Conservation (phyloP, 805 yeast genomes). For the Jamesozyma rosinii region DNA sequence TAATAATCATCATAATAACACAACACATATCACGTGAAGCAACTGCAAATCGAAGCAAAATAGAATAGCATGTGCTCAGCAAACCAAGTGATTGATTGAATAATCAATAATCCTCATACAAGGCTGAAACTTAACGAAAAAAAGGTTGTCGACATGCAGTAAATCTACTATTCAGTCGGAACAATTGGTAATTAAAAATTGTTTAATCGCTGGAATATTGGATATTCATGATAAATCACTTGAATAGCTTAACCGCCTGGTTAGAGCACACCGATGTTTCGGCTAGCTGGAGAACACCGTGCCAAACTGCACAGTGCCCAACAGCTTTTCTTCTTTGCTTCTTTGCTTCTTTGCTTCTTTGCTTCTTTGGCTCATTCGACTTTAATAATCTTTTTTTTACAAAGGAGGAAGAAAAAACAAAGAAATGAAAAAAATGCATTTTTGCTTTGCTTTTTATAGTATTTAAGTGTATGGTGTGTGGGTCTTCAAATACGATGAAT, state of each 20-base stretch:
- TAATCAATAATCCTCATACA: conserved; percentile 30
- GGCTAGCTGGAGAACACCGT: no score
- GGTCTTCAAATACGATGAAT: background rate
- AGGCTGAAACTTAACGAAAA: conserved; percentile 43
- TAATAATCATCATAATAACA: conserved; percentile 29
- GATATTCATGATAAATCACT: conserved; percentile 5
- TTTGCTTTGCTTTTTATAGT: background rate
- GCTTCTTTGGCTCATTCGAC: no score
- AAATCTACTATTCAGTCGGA: conserved; percentile 34
- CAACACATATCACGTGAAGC: no score
- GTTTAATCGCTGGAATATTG: conserved; percentile 23
- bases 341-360: no score
- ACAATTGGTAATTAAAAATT: conserved; percentile 31
- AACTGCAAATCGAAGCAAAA: no score
- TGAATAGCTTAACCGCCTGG: conserved; percentile 14
- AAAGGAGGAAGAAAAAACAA: no score
- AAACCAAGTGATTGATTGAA: background rate
- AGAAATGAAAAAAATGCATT: background rate
- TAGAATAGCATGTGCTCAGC: background rate
- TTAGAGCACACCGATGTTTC: conserved; percentile 1
- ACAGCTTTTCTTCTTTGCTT: no score
- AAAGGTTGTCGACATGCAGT: conserved; percentile 36
- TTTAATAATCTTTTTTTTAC: no score
- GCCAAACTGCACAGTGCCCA: no score
- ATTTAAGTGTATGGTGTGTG: background rate